Evolutionary conservation across 257 asterid species (phyloP).

Genomic region (Solanum chilense): DNA sequence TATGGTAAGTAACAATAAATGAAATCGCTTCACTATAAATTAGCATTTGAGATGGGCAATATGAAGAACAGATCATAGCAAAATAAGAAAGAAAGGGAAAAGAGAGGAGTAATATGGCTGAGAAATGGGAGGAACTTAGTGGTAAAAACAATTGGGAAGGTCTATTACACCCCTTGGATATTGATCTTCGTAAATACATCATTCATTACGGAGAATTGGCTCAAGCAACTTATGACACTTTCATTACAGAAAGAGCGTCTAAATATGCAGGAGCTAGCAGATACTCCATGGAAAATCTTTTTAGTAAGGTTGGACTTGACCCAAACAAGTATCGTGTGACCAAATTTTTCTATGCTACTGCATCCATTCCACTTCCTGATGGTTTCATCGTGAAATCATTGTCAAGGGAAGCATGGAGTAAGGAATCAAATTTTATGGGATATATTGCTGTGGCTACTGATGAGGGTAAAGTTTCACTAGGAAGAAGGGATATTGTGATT

Average conservation of each 20-base stretch:
- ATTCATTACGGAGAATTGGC: constrained; percentile 67
- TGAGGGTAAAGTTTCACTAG: constrained; percentile 45
- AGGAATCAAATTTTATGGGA: constrained; percentile 84
- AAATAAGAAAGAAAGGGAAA: neutral
- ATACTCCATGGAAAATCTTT: constrained; percentile 30
- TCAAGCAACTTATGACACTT: constrained; percentile 68
- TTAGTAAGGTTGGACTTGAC: constrained; percentile 39
- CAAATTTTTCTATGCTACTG: constrained; percentile 50
- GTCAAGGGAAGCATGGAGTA: constrained; percentile 71
- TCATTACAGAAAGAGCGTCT: constrained; percentile 47
- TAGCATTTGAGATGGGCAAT: neutral
- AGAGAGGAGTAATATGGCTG: constrained; percentile 1
- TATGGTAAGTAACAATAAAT: neutral
- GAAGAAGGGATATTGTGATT: constrained; percentile 68
- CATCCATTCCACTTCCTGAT: constrained; percentile 45
- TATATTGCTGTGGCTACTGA: constrained; percentile 77
- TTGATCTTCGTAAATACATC: constrained; percentile 54
- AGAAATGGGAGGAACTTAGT: constrained; percentile 58
- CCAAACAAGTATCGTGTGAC: constrained; percentile 46
- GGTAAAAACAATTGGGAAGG: constrained; percentile 57
- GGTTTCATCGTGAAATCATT: constrained; percentile 46
- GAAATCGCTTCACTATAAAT: neutral
- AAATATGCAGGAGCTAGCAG: constrained; percentile 61
- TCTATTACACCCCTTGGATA: constrained; percentile 53
- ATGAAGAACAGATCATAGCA: neutral